phyloP scores from a whole-genome alignment of 2,329 filamentous ascomycete genomes.

The Fusarium citri region DNA sequence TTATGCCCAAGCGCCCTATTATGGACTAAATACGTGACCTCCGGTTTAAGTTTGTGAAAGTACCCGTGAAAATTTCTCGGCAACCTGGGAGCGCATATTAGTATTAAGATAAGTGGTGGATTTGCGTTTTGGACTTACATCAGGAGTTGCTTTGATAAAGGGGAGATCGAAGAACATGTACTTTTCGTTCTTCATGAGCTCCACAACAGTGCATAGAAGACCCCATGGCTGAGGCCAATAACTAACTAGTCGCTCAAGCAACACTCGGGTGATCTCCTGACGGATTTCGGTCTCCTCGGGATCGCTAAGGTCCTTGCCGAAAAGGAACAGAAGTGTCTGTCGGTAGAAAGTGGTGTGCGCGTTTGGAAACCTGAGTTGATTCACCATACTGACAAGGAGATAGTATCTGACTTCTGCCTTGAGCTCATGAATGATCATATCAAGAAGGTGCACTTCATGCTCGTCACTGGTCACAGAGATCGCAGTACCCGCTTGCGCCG shows the following conservation, averaged over 20 bases:
- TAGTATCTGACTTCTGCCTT: slow-evolving; percentile 85
- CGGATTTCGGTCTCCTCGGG: slow-evolving; percentile 85
- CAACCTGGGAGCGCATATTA: slow-evolving; percentile 47
- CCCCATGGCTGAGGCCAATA: slow-evolving; percentile 98
- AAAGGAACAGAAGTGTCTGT: slow-evolving; percentile 84
- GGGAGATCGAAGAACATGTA: slow-evolving; percentile 93
- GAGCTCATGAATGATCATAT: slow-evolving; percentile 80
- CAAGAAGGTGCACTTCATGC: slow-evolving; percentile 76
- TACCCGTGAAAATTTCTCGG: slow-evolving; percentile 52
- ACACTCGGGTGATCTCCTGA: slow-evolving; percentile 88
- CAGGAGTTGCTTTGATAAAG: slow-evolving; percentile 89
- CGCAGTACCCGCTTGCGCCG: slow-evolving; percentile 68
- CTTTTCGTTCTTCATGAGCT: slow-evolving; percentile 90
- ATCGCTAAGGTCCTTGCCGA: slow-evolving; percentile 78
- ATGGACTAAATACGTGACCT: slow-evolving; percentile 3
- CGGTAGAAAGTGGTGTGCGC: slow-evolving; percentile 94
- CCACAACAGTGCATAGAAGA: slow-evolving; percentile 85
- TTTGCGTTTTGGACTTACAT: slow-evolving; percentile 66
- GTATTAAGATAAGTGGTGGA: background rate
- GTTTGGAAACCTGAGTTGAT: slow-evolving; percentile 92
- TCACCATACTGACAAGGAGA: slow-evolving; percentile 84
- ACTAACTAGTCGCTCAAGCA: slow-evolving; percentile 88
- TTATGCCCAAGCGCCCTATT: slow-evolving; percentile 19
- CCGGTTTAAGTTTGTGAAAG: slow-evolving; percentile 49
- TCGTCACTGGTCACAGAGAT: slow-evolving; percentile 58